These are phyloP conservation scores for Sarocladiaceae sp. DNA, from an alignment of 2,329 filamentous ascomycete genomes.

Conservation along the genomic window DNA sequence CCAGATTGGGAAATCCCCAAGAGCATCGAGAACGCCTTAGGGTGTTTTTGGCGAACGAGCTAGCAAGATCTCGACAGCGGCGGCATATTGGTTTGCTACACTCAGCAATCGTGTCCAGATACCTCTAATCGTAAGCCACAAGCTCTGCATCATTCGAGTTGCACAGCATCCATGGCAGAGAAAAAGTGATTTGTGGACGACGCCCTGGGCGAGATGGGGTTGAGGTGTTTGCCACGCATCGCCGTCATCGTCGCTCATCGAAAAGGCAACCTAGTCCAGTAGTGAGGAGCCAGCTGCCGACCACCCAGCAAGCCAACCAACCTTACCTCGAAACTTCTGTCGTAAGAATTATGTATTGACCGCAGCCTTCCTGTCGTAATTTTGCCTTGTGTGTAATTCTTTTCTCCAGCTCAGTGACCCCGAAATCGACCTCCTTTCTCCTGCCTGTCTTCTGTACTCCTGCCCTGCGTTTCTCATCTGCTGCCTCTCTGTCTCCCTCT, in stretches of 20 bases:
- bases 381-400: neutral
- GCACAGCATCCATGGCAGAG: neutral
- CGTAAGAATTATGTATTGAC: neutral
- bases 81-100: no score
- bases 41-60: neutral
- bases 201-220: neutral
- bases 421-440: neutral
- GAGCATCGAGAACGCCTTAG: neutral
- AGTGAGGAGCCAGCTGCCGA: neutral
- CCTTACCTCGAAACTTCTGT: neutral
- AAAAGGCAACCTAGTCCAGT: neutral
- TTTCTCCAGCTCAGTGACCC: no score
- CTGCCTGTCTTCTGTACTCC: neutral
- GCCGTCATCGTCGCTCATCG: constrained; percentile 2
- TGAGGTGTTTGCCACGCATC: constrained; percentile 1
- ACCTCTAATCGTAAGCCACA: no score
- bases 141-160: neutral
- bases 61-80: neutral
- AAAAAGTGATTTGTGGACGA: neutral
- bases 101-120: no score
- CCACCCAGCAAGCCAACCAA: neutral
- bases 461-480: neutral
- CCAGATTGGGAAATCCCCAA: neutral
- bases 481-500: neutral
- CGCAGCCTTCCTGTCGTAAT: neutral